phyloP scores from a whole-genome alignment of 164 flowering plant species.

The Annona cherimola region DNA sequence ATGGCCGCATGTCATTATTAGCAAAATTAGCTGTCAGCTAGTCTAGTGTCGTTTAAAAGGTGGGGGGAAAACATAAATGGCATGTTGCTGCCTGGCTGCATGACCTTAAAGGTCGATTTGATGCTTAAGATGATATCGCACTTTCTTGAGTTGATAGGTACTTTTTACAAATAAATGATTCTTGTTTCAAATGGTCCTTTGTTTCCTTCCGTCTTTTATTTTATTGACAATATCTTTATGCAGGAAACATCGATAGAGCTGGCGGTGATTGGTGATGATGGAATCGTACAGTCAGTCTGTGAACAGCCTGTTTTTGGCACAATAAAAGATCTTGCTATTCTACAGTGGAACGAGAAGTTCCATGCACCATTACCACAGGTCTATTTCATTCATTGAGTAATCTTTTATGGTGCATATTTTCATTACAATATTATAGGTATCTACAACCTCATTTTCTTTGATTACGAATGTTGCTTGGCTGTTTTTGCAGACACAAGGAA shows the following conservation, averaged over 20 bases:
- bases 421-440: not conserved
- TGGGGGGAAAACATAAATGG: not conserved
- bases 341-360: conserved; percentile 62
- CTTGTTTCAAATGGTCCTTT: not conserved
- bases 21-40: not conserved
- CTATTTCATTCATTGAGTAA: not conserved
- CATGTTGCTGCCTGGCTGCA: not conserved
- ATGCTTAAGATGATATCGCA: not conserved
- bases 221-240: conserved; percentile 2
- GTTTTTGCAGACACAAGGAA: conserved; percentile 48
- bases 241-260: conserved; percentile 95
- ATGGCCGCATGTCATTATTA: too few relatives aligned
- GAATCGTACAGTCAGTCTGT: conserved; percentile 67
- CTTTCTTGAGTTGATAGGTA: not conserved
- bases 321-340: conserved; percentile 71
- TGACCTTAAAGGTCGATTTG: not conserved
- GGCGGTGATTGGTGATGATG: conserved; percentile 78
- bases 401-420: not conserved
- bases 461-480: not conserved
- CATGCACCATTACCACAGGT: conserved; percentile 51
- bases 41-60: not conserved
- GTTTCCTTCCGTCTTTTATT: not conserved
- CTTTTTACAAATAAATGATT: not conserved
- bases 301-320: conserved; percentile 93
- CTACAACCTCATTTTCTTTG: not conserved